Conservation (phyloP, 2,329 filamentous ascomycete genomes). For the Lithohypha guttulata region DNA sequence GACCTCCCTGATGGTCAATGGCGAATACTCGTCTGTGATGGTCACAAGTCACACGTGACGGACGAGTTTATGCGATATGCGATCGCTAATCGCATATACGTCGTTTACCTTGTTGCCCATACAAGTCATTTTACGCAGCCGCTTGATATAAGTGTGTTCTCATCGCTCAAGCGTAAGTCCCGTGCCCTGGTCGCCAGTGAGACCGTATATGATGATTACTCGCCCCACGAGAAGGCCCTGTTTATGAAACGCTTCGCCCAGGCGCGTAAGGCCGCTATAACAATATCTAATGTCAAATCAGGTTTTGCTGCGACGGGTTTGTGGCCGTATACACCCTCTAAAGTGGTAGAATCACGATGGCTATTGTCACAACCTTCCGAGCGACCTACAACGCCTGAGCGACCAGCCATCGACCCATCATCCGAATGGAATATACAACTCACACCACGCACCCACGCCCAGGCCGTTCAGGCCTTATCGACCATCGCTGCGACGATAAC, state of each 20-base stretch:
- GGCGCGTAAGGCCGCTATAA: background rate
- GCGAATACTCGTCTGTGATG: constrained; percentile 18
- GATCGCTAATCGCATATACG: constrained; percentile 13
- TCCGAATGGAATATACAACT: too few relatives aligned
- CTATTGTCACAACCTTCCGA: too few relatives aligned
- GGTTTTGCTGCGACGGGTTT: constrained; percentile 1
- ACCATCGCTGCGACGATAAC: too few relatives aligned
- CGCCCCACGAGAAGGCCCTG: background rate
- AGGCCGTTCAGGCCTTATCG: too few relatives aligned
- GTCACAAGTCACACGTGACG: constrained; percentile 15
- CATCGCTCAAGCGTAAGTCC: constrained; percentile 10
- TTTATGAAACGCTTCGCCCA: constrained; percentile 1
- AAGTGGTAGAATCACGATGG: background rate
- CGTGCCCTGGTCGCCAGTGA: background rate
- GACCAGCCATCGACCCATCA: too few relatives aligned
- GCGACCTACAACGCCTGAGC: too few relatives aligned
- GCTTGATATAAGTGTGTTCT: constrained; percentile 17
- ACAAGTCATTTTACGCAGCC: constrained; percentile 21
- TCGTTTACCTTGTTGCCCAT: constrained; percentile 18
- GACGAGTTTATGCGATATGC: constrained; percentile 19
- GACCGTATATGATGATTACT: background rate
- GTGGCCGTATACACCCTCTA: background rate
- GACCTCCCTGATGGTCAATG: background rate
- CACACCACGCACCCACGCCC: too few relatives aligned
- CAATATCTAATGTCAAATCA: background rate